phyloP scores from a whole-genome alignment of 1,284 basidiomycete species.

The Rhizopogon hawkerae region DNA sequence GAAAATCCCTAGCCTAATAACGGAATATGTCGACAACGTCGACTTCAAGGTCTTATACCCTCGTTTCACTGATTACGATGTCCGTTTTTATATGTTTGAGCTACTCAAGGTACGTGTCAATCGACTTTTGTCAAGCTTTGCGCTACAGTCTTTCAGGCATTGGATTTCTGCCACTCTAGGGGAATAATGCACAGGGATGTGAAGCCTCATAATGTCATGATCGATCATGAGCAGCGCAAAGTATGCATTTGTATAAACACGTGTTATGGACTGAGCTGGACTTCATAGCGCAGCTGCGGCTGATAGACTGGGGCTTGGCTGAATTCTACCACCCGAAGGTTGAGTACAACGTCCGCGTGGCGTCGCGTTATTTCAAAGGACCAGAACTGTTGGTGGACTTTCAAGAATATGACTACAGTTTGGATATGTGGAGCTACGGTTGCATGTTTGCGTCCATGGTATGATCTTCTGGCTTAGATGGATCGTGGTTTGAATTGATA shows the following conservation, averaged over 20 bases:
- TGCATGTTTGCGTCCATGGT: slow-evolving; percentile 99
- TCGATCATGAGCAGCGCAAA: slow-evolving; percentile 95
- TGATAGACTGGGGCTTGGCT: slow-evolving; percentile 98
- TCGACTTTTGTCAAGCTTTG: slow-evolving; percentile 8
- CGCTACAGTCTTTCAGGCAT: slow-evolving; percentile 47
- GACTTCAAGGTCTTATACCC: slow-evolving; percentile 98
- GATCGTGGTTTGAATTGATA: slow-evolving; percentile 2
- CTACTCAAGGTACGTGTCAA: slow-evolving; percentile 70
- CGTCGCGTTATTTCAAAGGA: slow-evolving; percentile 96
- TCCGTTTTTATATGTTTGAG: slow-evolving; percentile 95
- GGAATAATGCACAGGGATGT: slow-evolving; percentile 99
- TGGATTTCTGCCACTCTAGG: slow-evolving; percentile 97
- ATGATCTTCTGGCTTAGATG: slow-evolving; percentile 15
- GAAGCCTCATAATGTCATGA: slow-evolving; percentile 99
- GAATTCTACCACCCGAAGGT: slow-evolving; percentile 99
- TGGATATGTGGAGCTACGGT: slow-evolving; percentile 98
- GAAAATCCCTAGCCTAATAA: slow-evolving; percentile 95
- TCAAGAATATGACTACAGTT: slow-evolving; percentile 94
- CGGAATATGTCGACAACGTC: slow-evolving; percentile 98
- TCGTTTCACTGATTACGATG: slow-evolving; percentile 90
- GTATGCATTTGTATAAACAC: slow-evolving; percentile 32
- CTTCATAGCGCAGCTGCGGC: slow-evolving; percentile 54
- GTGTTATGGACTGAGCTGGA: slow-evolving; percentile 3
- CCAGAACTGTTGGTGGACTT: slow-evolving; percentile 97
- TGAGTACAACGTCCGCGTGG: slow-evolving; percentile 97